Percentiles rank a stretch among this genome's conserved stretches.
phyloP scores from a whole-genome alignment of 2,329 filamentous ascomycete genomes.

The Alternaria sp. region DNA sequence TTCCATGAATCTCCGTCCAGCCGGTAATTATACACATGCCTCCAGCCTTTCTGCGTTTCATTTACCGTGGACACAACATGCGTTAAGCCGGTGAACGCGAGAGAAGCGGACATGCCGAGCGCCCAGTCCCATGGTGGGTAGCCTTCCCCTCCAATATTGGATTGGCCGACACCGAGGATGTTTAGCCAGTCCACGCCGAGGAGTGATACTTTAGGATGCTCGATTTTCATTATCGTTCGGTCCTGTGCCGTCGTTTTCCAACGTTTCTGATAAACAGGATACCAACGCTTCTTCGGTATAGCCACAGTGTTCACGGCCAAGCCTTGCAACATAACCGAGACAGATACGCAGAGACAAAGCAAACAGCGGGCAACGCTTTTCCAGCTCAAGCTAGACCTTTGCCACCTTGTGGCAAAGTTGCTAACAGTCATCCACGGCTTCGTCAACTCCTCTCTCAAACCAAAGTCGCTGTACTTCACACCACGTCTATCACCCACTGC shows the following conservation, averaged over 20 bases:
- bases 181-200: not conserved
- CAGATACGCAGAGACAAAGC: slow-evolving; percentile 7
- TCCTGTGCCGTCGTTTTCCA: not conserved
- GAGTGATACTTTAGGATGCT: slow-evolving; percentile 1
- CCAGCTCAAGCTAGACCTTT: not conserved
- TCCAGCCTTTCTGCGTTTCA: not conserved
- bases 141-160: not conserved
- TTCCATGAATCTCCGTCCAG: not conserved
- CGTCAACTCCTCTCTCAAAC: slow-evolving; percentile 6
- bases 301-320: slow-evolving; percentile 8
- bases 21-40: not conserved
- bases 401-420: not conserved
- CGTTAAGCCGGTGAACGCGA: not conserved
- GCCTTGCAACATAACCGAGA: slow-evolving; percentile 6
- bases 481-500: not conserved
- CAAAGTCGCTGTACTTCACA: slow-evolving; percentile 5
- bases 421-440: slow-evolving; percentile 13
- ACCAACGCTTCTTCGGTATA: slow-evolving; percentile 12
- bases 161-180: not conserved
- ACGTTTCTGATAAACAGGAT: not conserved
- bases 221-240: not conserved
- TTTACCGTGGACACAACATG: not conserved
- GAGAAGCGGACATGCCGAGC: slow-evolving; percentile 3
- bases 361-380: not conserved
- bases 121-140: not conserved